Base-by-base conservation (phyloP, 768 basidiomycete genomes). In the Collybia sp. region DNA sequence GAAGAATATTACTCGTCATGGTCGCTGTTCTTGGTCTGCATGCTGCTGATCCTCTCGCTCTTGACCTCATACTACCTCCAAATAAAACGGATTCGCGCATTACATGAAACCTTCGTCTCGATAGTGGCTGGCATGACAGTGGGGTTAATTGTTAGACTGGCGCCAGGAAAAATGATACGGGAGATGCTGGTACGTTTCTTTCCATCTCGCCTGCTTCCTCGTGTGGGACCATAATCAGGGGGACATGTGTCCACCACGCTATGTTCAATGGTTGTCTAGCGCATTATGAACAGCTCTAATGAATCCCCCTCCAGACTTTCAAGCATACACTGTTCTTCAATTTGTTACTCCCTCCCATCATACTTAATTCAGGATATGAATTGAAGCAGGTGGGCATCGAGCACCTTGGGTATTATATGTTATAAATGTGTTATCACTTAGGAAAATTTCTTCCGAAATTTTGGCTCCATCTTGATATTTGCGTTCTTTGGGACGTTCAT, bases 391-490 rank as follows among this genome's bases (percentile, higher is more conserved):
- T 85, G 46, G 49, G 80, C 58, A 10, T 20, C 30, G 8, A 20
- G n/a, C 2, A 37, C 20, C 35, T 13, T 16, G 17, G 30, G 11
- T 30, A 13, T 30, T 13, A 17, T 40, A 11, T n/a, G 2, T 6
- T 38, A 41, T 39, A 19, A 37, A 40, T 48, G 54, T 44, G 58
- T 30, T 31, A 13, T 19, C 38, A 25, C 43, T 6, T 65, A 96
- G 89, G 95, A 94, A 68, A 94, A 94, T 72, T 99, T 99, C 69
- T 99, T 99, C 64, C 83, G 93, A 32, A 97, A 97, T 63, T 98
- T 98, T 59, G 94, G 92, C 9, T 94, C 93, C 19, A 99, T 99
- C 53, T 73, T 96, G 37, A 87, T 80, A 0, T 94, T 94, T 57
- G 94, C 94, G 0, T 97, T 98, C 58, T 65, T 89, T 9, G 96